A percentile compares a stretch with the other conserved stretches of the same genome.
phyloP scores from a whole-genome alignment of 768 basidiomycete species.

The Glaciozyma antarctica region DNA sequence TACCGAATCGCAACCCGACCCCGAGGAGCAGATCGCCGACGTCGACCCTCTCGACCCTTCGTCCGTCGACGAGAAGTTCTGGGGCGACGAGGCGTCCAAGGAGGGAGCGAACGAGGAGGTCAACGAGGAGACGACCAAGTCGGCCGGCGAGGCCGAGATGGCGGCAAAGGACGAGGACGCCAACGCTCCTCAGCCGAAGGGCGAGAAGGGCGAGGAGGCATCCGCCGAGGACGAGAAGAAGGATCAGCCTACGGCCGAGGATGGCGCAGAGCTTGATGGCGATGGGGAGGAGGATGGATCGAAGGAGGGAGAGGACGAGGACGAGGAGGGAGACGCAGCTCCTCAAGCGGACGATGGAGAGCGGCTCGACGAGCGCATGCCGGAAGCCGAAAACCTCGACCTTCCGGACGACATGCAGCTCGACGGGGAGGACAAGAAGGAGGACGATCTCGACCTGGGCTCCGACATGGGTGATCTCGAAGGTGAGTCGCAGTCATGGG shows the following conservation, averaged over 20 bases:
- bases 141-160: slow-evolving; percentile 56
- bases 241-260: slow-evolving; percentile 33
- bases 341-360: slow-evolving; percentile 48
- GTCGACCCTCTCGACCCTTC: slow-evolving; percentile 73
- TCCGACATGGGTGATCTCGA: slow-evolving; percentile 31
- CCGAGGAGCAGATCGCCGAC: slow-evolving; percentile 75
- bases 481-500: slow-evolving; percentile 22
- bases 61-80: slow-evolving; percentile 89
- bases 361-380: slow-evolving; percentile 65
- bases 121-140: slow-evolving; percentile 35
- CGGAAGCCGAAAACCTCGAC: slow-evolving; percentile 72
- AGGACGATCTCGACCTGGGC: slow-evolving; percentile 37
- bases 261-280: slow-evolving; percentile 36
- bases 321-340: slow-evolving; percentile 40
- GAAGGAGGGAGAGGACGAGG: slow-evolving; percentile 21
- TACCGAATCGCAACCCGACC: slow-evolving; percentile 47
- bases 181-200: slow-evolving; percentile 38
- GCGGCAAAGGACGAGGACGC: slow-evolving; percentile 64
- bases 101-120: slow-evolving; percentile 36
- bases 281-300: slow-evolving; percentile 34
- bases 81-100: slow-evolving; percentile 65
- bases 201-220: slow-evolving; percentile 22
- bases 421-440: slow-evolving; percentile 35
- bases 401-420: slow-evolving; percentile 79
- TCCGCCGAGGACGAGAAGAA: slow-evolving; percentile 34